Evolutionary conservation across 2,329 filamentous ascomycete species (phyloP).

Genomic region (Microdochium trichocladiopsis): DNA sequence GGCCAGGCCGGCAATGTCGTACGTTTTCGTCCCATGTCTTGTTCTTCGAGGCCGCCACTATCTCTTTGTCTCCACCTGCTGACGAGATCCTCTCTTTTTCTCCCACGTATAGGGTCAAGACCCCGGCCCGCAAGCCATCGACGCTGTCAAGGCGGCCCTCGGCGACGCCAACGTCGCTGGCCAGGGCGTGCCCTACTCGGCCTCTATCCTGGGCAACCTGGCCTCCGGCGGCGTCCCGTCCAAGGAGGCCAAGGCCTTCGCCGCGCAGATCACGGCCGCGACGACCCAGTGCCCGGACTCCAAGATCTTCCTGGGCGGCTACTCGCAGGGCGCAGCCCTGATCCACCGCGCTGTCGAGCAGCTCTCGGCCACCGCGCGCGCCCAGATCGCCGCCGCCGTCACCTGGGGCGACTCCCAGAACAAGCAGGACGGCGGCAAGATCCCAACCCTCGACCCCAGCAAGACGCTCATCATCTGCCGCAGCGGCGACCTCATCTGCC

Average conservation of each 20-base stretch:
- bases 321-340: slow-evolving; percentile 27
- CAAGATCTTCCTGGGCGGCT: slow-evolving; percentile 22
- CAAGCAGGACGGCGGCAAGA: slow-evolving; percentile 24
- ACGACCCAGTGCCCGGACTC: slow-evolving; percentile 21
- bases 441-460: slow-evolving; percentile 24
- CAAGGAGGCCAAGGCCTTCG: slow-evolving; percentile 16
- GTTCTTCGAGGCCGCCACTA: neutral
- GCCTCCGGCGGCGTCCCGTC: slow-evolving; percentile 18
- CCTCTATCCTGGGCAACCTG: slow-evolving; percentile 17
- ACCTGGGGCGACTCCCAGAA: slow-evolving; percentile 29
- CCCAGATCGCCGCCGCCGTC: slow-evolving; percentile 24
- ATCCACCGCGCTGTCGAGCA: slow-evolving; percentile 27
- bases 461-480: slow-evolving; percentile 34
- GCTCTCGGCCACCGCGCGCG: slow-evolving; percentile 12
- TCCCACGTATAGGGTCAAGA: neutral
- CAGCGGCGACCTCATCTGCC: slow-evolving; percentile 27
- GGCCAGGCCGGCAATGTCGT: slow-evolving; percentile 22
- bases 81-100: neutral
- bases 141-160: neutral
- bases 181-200: slow-evolving; percentile 15
- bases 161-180: slow-evolving; percentile 5
- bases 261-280: slow-evolving; percentile 18
- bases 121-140: neutral
- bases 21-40: neutral
- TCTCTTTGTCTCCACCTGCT: neutral